Evolutionary conservation across 179 eudicot genomes (phyloP).

Genomic region (Actinidia arguta): DNA sequence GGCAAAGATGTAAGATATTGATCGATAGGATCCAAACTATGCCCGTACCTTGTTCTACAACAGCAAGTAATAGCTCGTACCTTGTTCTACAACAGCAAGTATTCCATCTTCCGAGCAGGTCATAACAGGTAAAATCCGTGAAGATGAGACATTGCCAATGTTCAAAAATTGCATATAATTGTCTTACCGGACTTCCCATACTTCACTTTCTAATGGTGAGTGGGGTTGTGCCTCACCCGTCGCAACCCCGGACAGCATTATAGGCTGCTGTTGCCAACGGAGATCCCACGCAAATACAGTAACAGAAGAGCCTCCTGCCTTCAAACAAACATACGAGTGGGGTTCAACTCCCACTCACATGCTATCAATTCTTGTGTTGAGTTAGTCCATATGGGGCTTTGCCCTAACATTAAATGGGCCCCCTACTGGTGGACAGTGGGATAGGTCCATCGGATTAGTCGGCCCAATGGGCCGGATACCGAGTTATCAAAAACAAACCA

Average conservation of each 20-base stretch:
- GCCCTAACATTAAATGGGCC: too few relatives aligned
- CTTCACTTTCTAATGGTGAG: conserved; percentile 79
- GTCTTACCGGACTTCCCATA: conserved; percentile 94
- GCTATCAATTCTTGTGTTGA: too few relatives aligned
- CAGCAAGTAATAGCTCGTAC: too few relatives aligned
- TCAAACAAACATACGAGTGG: conserved; percentile 22
- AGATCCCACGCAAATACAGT: conserved; percentile 94
- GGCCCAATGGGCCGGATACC: too few relatives aligned
- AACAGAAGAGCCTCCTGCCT: conserved; percentile 98
- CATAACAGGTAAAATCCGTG: conserved; percentile 82
- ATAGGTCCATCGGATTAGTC: too few relatives aligned
- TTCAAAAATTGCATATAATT: conserved; percentile 66
- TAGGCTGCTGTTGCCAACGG: conserved; percentile 84
- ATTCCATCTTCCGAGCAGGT: conserved; percentile 96
- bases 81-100: conserved; percentile 81
- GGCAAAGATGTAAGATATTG: neutral
- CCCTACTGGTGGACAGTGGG: too few relatives aligned
- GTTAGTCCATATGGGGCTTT: too few relatives aligned
- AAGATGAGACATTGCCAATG: conserved; percentile 53
- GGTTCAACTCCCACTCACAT: neutral
- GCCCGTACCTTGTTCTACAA: conserved; percentile 70
- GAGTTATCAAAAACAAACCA: neutral
- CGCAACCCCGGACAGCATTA: conserved; percentile 74
- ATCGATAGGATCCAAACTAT: conserved; percentile 1
- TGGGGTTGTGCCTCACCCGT: conserved; percentile 42